Evolutionary conservation across 768 basidiomycete species (phyloP).

Genomic region (Suillus bovinus): DNA sequence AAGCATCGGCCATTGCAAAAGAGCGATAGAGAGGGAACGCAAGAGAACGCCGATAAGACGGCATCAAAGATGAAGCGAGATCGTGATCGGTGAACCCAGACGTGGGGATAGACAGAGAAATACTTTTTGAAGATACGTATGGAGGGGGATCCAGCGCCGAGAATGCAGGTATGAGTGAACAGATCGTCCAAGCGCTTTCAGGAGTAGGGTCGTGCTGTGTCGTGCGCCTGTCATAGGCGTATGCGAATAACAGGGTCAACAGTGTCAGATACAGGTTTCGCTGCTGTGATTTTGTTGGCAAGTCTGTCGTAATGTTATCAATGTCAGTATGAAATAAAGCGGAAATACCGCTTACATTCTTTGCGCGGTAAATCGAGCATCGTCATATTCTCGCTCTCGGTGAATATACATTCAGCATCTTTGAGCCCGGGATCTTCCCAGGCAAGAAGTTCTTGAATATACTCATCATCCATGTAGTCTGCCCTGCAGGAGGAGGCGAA

Average conservation of each 20-base stretch:
- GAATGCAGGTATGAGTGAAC: slow-evolving; percentile 70
- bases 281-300: slow-evolving; percentile 55
- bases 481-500: slow-evolving; percentile 51
- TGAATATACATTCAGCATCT: slow-evolving; percentile 50
- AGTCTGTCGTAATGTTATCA: slow-evolving; percentile 46
- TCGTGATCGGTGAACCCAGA: slow-evolving; percentile 43
- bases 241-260: slow-evolving; percentile 73
- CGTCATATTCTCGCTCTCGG: slow-evolving; percentile 67
- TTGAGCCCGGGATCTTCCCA: slow-evolving; percentile 62
- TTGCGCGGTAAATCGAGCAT: slow-evolving; percentile 59
- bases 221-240: slow-evolving; percentile 78
- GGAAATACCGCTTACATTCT: slow-evolving; percentile 44
- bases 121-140: slow-evolving; percentile 32
- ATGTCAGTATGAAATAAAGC: neutral
- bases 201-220: slow-evolving; percentile 79
- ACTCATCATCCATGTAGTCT: slow-evolving; percentile 75
- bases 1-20: slow-evolving; percentile 69
- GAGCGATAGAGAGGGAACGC: slow-evolving; percentile 81
- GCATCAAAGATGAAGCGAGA: slow-evolving; percentile 49
- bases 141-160: slow-evolving; percentile 78
- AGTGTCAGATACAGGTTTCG: slow-evolving; percentile 69
- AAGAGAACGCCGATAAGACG: slow-evolving; percentile 74
- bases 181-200: slow-evolving; percentile 88
- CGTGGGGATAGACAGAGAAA: slow-evolving; percentile 14
- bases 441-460: slow-evolving; percentile 66